Conservation (phyloP, 2,329 filamentous ascomycete species). For the Fusarium sp. region DNA sequence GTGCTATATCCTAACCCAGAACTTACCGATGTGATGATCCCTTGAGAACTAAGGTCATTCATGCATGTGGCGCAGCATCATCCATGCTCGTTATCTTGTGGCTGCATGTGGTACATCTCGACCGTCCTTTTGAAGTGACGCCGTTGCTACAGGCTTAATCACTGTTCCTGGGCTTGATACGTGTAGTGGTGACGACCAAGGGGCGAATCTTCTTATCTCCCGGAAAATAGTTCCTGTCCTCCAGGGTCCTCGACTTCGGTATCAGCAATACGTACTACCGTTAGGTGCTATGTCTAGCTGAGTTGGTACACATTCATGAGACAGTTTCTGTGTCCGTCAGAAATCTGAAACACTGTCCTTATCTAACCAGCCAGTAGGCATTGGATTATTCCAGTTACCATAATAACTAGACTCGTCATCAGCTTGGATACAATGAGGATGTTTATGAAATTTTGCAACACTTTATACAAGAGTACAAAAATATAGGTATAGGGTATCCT, state of each 20-base stretch:
- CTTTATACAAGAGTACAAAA: not conserved
- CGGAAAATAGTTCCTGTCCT: not conserved
- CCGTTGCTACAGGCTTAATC: not conserved
- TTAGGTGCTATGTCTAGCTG: not conserved
- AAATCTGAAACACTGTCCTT: not conserved
- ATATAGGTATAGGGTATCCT: not conserved
- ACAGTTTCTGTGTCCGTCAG: not conserved
- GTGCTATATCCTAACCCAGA: not conserved
- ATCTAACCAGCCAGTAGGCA: not conserved
- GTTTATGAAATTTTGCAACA: not conserved
- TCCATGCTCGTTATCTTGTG: constrained; percentile 13
- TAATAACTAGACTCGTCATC: not conserved
- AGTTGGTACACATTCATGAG: not conserved
- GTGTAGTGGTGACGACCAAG: constrained; percentile 11
- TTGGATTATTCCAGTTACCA: not conserved
- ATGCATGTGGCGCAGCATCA: constrained; percentile 20
- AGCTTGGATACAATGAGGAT: not conserved
- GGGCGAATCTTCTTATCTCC: not conserved
- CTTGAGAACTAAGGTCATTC: not conserved
- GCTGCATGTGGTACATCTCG: constrained; percentile 1
- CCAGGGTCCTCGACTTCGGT: not conserved
- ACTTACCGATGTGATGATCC: not conserved
- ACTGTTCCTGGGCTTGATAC: constrained; percentile 19
- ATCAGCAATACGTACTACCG: not conserved
- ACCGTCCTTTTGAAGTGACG: not conserved